These are phyloP conservation scores for Trametopsis cervina DNA, from an alignment of 768 basidiomycete species.

Conservation along the genomic window DNA sequence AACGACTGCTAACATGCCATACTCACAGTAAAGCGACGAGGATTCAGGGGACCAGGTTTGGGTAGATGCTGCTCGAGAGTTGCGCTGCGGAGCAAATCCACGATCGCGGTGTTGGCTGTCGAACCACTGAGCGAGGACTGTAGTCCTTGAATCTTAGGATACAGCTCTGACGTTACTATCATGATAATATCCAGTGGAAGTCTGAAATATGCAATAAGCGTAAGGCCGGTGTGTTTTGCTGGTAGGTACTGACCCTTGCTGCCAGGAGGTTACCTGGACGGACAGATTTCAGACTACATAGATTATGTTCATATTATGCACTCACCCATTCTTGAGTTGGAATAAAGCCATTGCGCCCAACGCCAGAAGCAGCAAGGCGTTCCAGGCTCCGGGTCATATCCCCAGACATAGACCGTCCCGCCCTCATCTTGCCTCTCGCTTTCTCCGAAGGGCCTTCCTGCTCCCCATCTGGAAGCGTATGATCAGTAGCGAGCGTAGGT, in stretches of 20 bases:
- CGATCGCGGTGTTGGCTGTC: slow-evolving; percentile 59
- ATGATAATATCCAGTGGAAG: slow-evolving; percentile 86
- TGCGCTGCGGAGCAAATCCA: slow-evolving; percentile 67
- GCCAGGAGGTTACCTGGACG: slow-evolving; percentile 85
- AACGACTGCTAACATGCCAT: no score
- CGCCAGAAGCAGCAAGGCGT: slow-evolving; percentile 54
- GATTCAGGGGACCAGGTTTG: slow-evolving; percentile 50
- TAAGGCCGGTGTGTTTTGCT: neutral
- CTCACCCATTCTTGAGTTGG: slow-evolving; percentile 96
- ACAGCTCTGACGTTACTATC: slow-evolving; percentile 80
- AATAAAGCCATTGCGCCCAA: slow-evolving; percentile 88
- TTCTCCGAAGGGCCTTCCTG: slow-evolving; percentile 64
- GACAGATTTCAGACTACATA: slow-evolving; percentile 2
- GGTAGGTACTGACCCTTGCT: slow-evolving; percentile 66
- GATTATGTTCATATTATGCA: slow-evolving; percentile 7
- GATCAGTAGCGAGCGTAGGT: slow-evolving; percentile 33
- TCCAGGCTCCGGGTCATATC: slow-evolving; percentile 50
- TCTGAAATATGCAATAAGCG: slow-evolving; percentile 31
- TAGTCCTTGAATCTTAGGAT: slow-evolving; percentile 78
- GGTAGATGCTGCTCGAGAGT: slow-evolving; percentile 72
- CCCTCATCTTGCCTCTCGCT: slow-evolving; percentile 86
- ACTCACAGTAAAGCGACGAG: slow-evolving; percentile 74
- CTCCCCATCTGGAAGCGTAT: slow-evolving; percentile 16
- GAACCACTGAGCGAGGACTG: slow-evolving; percentile 60
- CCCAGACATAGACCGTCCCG: slow-evolving; percentile 52